Base-by-base conservation (phyloP, 2,329 filamentous ascomycete genomes). In the Diaporthe humulicola region DNA sequence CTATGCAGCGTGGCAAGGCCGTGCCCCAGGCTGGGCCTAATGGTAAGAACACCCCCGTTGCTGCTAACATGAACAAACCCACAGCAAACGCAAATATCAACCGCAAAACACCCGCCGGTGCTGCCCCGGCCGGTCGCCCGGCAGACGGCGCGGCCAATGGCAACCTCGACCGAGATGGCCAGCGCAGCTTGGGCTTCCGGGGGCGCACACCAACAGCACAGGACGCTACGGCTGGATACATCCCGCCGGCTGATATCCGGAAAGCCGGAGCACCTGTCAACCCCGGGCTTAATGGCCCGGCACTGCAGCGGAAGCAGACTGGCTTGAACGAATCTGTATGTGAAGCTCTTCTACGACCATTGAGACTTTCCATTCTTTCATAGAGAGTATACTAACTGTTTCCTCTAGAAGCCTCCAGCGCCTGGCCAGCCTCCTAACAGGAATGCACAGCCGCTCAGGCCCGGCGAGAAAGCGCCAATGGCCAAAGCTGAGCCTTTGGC, bases 191-290 rank as follows among this genome's bases (percentile, higher is more conserved):
- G 42, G 70, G 70, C n/a, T n/a, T 61, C 30, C 56, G 42, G 42
- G n/a, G 57, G 38, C n/a, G 45, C 12, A 45, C 52, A 15, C 40
- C 30, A 52, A n/a, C 28, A 8, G 8, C 3, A 14, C 12, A 22
- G 22, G 38, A 70, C 9, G 52, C 56, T 36, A 38, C 67, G 25
- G 48, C 64, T n/a, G 67, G 50, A 57, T 70, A 70, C 67, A 38
- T 3, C 15, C 45, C 36, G 9, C 67, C 36, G 33, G 4, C 38
- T n/a, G 67, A 70, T 25, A 57, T 57, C 12, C 38, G 67, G 15
- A 57, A 57, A 8, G 6, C 38, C 9, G 67, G 25, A 38, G 52
- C 40, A 3, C 9, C 45, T 40, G 14, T 38, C 19, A 40, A n/a
- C 2, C 1, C 22, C 28, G 45, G 42, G 8, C 57, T 48, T 19